Percentiles rank a stretch among this genome's conserved stretches.
These are phyloP conservation scores for Alternaria sp. DNA, from an alignment of 2,329 filamentous ascomycete genomes.

Conservation along the genomic window DNA sequence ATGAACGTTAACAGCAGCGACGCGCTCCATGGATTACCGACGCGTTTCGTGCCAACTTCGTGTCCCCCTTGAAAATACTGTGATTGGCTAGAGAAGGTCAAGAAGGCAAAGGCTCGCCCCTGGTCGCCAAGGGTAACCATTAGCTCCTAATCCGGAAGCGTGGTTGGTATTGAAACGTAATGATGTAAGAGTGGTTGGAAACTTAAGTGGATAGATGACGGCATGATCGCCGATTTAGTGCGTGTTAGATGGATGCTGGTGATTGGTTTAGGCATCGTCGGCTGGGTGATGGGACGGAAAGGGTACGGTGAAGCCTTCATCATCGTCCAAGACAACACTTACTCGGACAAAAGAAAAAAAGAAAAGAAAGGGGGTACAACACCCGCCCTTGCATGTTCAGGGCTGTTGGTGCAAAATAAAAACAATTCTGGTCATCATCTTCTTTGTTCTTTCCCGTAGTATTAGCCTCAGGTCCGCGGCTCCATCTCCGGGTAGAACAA, in stretches of 20 bases:
- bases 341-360: background rate
- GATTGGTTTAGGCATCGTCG: background rate
- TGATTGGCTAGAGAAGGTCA: background rate
- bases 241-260: background rate
- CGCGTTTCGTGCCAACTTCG: constrained; percentile 26
- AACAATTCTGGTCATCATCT: background rate
- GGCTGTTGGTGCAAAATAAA: background rate
- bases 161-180: constrained; percentile 7
- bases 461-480: constrained; percentile 2
- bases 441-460: background rate
- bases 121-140: constrained; percentile 6
- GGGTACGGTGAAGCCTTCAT: background rate
- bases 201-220: background rate
- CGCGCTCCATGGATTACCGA: constrained; percentile 6
- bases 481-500: constrained; percentile 1
- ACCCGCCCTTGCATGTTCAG: background rate
- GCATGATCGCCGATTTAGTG: constrained; percentile 7
- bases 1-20: background rate
- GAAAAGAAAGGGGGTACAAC: no score
- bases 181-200: constrained; percentile 4
- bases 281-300: constrained; percentile 9
- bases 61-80: constrained; percentile 3
- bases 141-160: background rate
- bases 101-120: background rate
- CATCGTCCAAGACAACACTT: background rate